Evolutionary conservation across 257 asterid species (phyloP), one percentile per base, ranked within the genome.

Genomic region (Nemophila menziesii): DNA sequence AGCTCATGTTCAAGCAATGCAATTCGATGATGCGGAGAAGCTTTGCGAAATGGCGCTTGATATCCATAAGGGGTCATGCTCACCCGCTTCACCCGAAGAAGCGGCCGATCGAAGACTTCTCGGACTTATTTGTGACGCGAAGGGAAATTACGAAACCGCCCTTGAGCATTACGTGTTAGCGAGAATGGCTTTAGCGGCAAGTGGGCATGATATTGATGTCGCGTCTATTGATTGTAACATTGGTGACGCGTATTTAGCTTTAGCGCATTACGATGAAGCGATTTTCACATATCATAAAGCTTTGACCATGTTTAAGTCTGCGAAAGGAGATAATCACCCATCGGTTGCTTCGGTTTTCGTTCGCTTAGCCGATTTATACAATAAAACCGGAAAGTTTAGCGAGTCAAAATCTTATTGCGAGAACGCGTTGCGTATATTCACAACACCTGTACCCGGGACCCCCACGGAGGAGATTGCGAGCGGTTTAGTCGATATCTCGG

Each of bases 141-240:
- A 73, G 55, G 92, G 92, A 12, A 77, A 90, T 26, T 73, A 77
- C 3, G 94, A 79, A 49, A 54, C 64, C 11, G 93, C 99, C 3
- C 94, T 90, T 7, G 94, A 90, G 68, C 94, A 85, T 43, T 85
- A 85, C 24, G 83, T 81, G 16, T 77, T 85, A 22, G 96, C 98
- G 27, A 73, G 98, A 65, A 72, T 76, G 77, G 77, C 95, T 5
- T 39, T 89, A 82, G 84, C 90, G 17, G 82, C 85, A 7, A 63
- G 43, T 6, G 86, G 92, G 17, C 87, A 66, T 47, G 69, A 68
- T 37, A 70, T 68, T 1, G 94, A 78, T 1, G 94, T 72, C 42
- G 98, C 98, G 16, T 61, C 82, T 27, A 56, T 84, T 6, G 98
- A 84, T 39, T 73, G 84, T 63, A 89, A 74, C 66, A 80, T 89